Conservation (phyloP, 148 eudicot species). For the Fallopia convolvulus region DNA sequence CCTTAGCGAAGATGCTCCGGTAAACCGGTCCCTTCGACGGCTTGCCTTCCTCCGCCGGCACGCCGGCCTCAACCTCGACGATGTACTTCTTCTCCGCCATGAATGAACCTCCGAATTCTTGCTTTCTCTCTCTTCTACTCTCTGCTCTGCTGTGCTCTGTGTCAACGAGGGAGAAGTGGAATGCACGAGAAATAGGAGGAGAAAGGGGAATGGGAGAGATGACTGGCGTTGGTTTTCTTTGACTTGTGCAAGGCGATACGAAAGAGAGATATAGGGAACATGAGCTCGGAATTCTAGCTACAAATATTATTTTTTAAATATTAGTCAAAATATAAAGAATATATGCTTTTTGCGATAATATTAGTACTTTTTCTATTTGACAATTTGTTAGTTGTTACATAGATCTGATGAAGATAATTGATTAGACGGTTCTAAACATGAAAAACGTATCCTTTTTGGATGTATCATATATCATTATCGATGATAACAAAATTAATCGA, state of each 20-base stretch:
- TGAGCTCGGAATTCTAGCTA: background rate
- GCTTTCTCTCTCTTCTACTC: background rate
- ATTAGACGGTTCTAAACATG: background rate
- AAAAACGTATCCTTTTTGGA: background rate
- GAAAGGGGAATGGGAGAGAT: background rate
- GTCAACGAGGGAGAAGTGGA: background rate
- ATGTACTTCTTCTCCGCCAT: conserved; percentile 43
- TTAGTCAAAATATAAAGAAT: too few relatives aligned
- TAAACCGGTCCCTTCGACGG: conserved; percentile 77
- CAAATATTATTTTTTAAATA: too few relatives aligned
- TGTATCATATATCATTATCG: too few relatives aligned
- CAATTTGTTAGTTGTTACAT: background rate
- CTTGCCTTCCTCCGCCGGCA: conserved; percentile 37
- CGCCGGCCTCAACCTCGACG: conserved; percentile 58
- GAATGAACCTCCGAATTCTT: background rate
- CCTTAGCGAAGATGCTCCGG: conserved; percentile 66
- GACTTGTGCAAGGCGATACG: background rate
- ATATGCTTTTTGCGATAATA: background rate
- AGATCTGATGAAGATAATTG: background rate
- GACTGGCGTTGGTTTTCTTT: conserved; percentile 1
- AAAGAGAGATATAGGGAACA: background rate
- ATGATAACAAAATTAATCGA: too few relatives aligned
- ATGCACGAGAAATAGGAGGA: background rate
- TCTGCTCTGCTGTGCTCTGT: background rate
- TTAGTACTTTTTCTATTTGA: background rate